Base-by-base conservation (phyloP, 352 stramenopile genomes). In the Pythium utonaiense region DNA sequence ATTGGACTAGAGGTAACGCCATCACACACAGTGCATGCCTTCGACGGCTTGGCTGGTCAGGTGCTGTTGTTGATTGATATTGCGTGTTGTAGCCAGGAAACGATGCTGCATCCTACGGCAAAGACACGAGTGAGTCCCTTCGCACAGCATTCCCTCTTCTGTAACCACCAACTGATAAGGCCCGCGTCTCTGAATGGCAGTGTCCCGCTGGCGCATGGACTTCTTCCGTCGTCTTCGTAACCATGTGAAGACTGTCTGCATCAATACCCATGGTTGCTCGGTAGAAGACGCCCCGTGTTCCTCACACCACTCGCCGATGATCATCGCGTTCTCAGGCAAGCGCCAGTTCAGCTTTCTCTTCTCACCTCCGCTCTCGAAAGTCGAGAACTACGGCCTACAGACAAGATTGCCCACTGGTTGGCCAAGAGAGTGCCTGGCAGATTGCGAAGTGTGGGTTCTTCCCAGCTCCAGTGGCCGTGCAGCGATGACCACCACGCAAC, bases 271-370 rank as follows among this genome's bases (percentile, higher is more conserved):
- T 41, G 55, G 54, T 16, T 42, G 17, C n/a, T 28, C 73, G 36
- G 34, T 12, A 3, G 36, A 27, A 0, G 51, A 51, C 3, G 38
- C 57, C 14, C 22, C 31, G 10, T 94, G 84, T 52, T 24, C 52
- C 13, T 61, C 64, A 38, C 62, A 49, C 0, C 83, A 95, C 53
- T 73, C 75, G 1, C 87, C 87, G 0, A 68, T 88, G 54, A 63
- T 96, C 63, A 77, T 96, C 40, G 87, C 87, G 6, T 96, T 96
- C 65, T 88, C 82, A 1, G 87, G 87, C 16, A 96, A 96, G 64
- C 80, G 87, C 19, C 87, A 96, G 59, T 96, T 94, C 64, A 88
- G 80, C 56, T 89, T 73, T 48, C 59, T 96, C 45, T 96, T 96
- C 57, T 75, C 83, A 16, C 78, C 82, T 7, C 82, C 81, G 16